Evolutionary conservation across 2,329 filamentous ascomycete genomes (phyloP), one percentile per base, ranked within the genome.

Genomic region (Clarireedia paspali): DNA sequence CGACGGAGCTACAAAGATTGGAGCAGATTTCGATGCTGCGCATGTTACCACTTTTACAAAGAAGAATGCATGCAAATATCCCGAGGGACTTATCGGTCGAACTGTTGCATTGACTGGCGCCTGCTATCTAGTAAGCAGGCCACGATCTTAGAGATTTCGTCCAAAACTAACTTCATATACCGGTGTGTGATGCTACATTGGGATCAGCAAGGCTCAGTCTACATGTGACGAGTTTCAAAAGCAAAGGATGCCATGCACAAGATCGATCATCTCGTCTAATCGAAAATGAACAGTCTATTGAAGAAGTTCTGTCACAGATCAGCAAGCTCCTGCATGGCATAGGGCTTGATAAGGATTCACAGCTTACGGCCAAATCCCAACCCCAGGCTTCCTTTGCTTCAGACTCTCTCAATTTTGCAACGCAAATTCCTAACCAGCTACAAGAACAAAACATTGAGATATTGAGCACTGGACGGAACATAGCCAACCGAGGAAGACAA

Each of bases 181-280:
- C 7, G n/a, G 2, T 17, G 14, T 12, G 20, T 26, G 23, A 38
- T 14, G 15, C 36, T 12, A 23, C 44, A 20, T n/a, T 15, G 4
- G 39, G 17, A n/a, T 20, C 39, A n/a, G 17, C 39, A n/a, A 20
- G 17, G 15, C 39, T 55, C 6, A 34, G 6, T 26, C 45, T 59
- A 15, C 38, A 23, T 4, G 46, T 57, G 0, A 44, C 39, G 30
- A 20, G 20, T 4, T 58, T 56, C 30, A 53, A 53, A 24, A 27
- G 45, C 15, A 45, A 20, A 48, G 53, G 59, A 42, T 61, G 58
- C 59, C 59, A 58, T 42, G 39, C 39, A 42, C 15, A 42, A 20
- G 17, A 20, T n/a, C 15, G 39, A n/a, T 42, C 17, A 42, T 20
- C 39, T 15, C 17, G 39, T 20, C 39, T 14, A n/a, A 10, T 42